phyloP scores from a whole-genome alignment of 1,139 yeast species.

The Geotrichum aggregatum region DNA sequence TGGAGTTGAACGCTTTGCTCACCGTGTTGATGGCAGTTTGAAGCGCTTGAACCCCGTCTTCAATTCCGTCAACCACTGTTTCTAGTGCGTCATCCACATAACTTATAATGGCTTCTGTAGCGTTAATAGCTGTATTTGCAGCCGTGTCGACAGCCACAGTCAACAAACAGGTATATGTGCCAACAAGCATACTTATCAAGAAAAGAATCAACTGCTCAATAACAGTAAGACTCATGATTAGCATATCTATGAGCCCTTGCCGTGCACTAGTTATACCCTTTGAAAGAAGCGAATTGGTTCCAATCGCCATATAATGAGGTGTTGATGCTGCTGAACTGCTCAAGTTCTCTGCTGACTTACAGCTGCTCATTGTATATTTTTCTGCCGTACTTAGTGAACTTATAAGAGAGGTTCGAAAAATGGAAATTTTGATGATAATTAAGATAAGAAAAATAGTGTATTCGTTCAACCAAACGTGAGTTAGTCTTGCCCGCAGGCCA shows the following conservation, averaged over 20 bases:
- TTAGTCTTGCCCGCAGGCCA: conserved; percentile 35
- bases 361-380: conserved; percentile 35
- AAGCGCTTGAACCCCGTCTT: conserved; percentile 55
- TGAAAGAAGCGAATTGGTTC: conserved; percentile 52
- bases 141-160: conserved; percentile 71
- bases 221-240: conserved; percentile 49
- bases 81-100: conserved; percentile 59
- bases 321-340: conserved; percentile 45
- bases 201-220: conserved; percentile 60
- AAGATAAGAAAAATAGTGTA: conserved; percentile 35
- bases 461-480: conserved; percentile 37
- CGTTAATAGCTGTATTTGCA: conserved; percentile 67
- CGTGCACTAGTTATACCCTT: conserved; percentile 48
- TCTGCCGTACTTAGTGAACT: conserved; percentile 31
- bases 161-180: conserved; percentile 80
- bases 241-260: conserved; percentile 41
- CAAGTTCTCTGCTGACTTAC: conserved; percentile 47
- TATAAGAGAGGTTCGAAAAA: conserved; percentile 31
- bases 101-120: conserved; percentile 58
- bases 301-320: conserved; percentile 54
- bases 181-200: conserved; percentile 65
- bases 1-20: conserved; percentile 39
- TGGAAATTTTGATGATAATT: conserved; percentile 35
- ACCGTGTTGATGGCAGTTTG: conserved; percentile 48
- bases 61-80: conserved; percentile 54